Percentiles rank a stretch among this genome's conserved stretches.
Conservation (phyloP, 2,329 filamentous ascomycete genomes). For the Exophiala lecanii-corni region DNA sequence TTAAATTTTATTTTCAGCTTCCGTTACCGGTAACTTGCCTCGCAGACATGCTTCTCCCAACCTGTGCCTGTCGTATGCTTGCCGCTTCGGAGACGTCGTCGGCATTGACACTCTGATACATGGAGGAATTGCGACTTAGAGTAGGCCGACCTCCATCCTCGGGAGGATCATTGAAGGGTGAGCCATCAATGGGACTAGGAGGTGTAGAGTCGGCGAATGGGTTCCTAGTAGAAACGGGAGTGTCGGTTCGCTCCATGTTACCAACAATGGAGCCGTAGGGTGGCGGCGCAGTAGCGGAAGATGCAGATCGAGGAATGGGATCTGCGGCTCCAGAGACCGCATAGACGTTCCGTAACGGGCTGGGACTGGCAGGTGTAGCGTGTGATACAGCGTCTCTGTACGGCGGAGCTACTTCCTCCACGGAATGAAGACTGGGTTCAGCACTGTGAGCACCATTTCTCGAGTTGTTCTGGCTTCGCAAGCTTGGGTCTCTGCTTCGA, state of each 20-base stretch:
- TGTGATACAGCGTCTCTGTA: conserved; percentile 25
- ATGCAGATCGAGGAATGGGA: conserved; percentile 21
- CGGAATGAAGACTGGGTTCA: conserved; percentile 23
- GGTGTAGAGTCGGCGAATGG: conserved; percentile 24
- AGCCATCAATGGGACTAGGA: conserved; percentile 23
- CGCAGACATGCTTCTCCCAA: conserved; percentile 24
- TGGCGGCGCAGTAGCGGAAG: conserved; percentile 25
- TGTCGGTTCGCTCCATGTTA: conserved; percentile 2
- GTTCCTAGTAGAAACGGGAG: conserved; percentile 13
- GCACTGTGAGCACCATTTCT: conserved; percentile 12
- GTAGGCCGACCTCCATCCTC: conserved; percentile 9
- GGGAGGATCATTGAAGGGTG: conserved; percentile 25
- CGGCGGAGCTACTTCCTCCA: conserved; percentile 27
- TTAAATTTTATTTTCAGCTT: not conserved
- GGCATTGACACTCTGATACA: conserved; percentile 18
- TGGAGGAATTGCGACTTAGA: conserved; percentile 21
- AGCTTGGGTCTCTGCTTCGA: conserved; percentile 23
- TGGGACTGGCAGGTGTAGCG: conserved; percentile 11
- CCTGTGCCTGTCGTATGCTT: conserved; percentile 22
- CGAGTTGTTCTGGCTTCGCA: conserved; percentile 15
- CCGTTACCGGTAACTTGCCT: conserved; percentile 1
- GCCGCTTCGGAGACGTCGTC: conserved; percentile 22
- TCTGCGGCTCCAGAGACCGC: conserved; percentile 10
- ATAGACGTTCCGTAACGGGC: conserved; percentile 6
- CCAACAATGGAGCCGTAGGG: conserved; percentile 18